Evolutionary conservation across 2,329 filamentous ascomycete genomes (phyloP).

Genomic region (Trichophyton equinum): DNA sequence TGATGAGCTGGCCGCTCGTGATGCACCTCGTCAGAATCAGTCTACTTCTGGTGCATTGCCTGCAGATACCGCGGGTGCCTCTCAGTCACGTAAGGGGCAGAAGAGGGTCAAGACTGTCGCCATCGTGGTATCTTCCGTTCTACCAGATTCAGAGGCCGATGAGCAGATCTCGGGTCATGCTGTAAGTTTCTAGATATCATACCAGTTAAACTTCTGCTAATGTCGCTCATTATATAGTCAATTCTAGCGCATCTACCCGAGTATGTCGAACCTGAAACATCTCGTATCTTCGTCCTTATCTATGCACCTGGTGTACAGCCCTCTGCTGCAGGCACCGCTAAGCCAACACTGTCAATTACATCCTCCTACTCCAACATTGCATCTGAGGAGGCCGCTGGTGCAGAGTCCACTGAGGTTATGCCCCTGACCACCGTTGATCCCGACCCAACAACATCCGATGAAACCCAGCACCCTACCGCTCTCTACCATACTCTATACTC

Average conservation of each 20-base stretch:
- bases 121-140: conserved; percentile 72
- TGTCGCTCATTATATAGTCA: conserved; percentile 41
- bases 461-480: conserved; percentile 39
- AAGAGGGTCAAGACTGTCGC: conserved; percentile 66
- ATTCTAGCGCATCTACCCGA: conserved; percentile 80
- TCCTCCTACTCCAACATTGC: conserved; percentile 85
- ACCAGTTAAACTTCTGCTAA: not conserved
- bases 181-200: conserved; percentile 42
- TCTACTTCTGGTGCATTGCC: conserved; percentile 11
- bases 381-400: conserved; percentile 47
- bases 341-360: conserved; percentile 51
- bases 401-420: conserved; percentile 39
- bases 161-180: conserved; percentile 60
- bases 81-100: conserved; percentile 16
- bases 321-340: conserved; percentile 24
- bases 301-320: conserved; percentile 74
- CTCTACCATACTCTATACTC: conserved; percentile 69
- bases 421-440: conserved; percentile 39
- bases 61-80: conserved; percentile 14
- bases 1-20: not conserved
- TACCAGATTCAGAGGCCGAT: conserved; percentile 43
- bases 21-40: not conserved
- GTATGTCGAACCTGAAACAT: conserved; percentile 57
- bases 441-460: conserved; percentile 29
- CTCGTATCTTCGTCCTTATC: conserved; percentile 77